Evolutionary conservation across 345 rosid genomes (phyloP).

Genomic region (Mangifera indica): DNA sequence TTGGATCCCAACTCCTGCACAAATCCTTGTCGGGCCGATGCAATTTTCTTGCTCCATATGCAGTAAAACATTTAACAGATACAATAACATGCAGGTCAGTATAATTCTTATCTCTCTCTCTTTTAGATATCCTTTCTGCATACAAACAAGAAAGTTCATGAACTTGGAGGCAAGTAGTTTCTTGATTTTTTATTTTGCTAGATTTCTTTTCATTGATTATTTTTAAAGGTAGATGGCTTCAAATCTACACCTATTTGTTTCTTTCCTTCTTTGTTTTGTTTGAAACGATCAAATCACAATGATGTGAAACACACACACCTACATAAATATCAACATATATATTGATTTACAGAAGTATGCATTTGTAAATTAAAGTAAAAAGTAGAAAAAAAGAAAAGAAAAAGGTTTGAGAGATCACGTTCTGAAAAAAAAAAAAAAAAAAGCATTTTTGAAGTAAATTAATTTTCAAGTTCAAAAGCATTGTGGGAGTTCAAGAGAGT

Average conservation of each 20-base stretch:
- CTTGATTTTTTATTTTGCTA: not conserved
- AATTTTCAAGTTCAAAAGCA: not conserved
- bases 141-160: not conserved
- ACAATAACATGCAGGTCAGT: constrained; percentile 88
- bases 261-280: not conserved
- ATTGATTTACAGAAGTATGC: not conserved
- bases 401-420: not conserved
- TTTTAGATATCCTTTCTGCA: not conserved
- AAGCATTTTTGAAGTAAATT: not conserved
- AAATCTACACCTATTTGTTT: not conserved
- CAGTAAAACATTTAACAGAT: constrained; percentile 80
- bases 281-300: not conserved
- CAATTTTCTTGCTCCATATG: constrained; percentile 76
- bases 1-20: constrained; percentile 84
- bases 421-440: too few species aligned
- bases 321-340: not conserved
- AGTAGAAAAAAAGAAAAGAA: not conserved
- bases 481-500: not conserved
- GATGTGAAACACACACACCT: not conserved
- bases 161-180: not conserved
- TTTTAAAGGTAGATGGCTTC: not conserved
- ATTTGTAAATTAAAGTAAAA: not conserved
- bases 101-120: not conserved
- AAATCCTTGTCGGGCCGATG: constrained; percentile 83
- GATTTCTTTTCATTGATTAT: not conserved